Percentiles rank a stretch among this genome's conserved stretches.
Evolutionary conservation across 2,329 filamentous ascomycete species (phyloP).

Genomic region (Botryotinia globosa): DNA sequence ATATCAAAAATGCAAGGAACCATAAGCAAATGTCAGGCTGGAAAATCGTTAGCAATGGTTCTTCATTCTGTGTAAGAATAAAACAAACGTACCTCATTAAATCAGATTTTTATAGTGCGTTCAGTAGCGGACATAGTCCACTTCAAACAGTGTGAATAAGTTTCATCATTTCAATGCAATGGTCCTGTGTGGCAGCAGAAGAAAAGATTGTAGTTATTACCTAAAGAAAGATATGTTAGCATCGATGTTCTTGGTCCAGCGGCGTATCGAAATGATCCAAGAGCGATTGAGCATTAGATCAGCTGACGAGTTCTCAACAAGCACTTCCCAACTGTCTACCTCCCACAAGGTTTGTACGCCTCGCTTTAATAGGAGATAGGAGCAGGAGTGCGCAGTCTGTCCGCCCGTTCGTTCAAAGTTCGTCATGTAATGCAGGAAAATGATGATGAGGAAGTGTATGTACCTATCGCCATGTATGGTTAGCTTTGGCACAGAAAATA

Average conservation of each 20-base stretch:
- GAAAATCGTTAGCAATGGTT: neutral
- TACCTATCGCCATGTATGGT: conserved; percentile 35
- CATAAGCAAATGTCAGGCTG: conserved; percentile 39
- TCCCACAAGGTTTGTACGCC: conserved; percentile 43
- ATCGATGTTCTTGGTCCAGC: conserved; percentile 14
- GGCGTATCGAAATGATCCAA: conserved; percentile 22
- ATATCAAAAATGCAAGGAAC: conserved; percentile 26
- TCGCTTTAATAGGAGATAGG: conserved; percentile 40
- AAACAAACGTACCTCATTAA: conserved; percentile 44
- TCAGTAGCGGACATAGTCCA: conserved; percentile 39
- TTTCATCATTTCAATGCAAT: conserved; percentile 41
- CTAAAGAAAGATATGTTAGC: conserved; percentile 27
- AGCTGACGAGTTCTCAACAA: conserved; percentile 48
- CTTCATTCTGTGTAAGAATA: neutral
- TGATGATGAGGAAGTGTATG: conserved; percentile 22
- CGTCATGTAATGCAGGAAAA: conserved; percentile 40
- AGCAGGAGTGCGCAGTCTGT: conserved; percentile 42
- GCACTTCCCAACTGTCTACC: conserved; percentile 39
- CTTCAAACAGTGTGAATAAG: conserved; percentile 46
- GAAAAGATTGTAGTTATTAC: conserved; percentile 24
- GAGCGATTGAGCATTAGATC: conserved; percentile 36
- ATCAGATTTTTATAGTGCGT: conserved; percentile 45
- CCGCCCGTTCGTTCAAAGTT: conserved; percentile 48
- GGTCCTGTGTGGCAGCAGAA: conserved; percentile 22
- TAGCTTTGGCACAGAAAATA: conserved; percentile 16